phyloP scores from a whole-genome alignment of 805 yeast species.

The Lachancea lanzarotensis region DNA sequence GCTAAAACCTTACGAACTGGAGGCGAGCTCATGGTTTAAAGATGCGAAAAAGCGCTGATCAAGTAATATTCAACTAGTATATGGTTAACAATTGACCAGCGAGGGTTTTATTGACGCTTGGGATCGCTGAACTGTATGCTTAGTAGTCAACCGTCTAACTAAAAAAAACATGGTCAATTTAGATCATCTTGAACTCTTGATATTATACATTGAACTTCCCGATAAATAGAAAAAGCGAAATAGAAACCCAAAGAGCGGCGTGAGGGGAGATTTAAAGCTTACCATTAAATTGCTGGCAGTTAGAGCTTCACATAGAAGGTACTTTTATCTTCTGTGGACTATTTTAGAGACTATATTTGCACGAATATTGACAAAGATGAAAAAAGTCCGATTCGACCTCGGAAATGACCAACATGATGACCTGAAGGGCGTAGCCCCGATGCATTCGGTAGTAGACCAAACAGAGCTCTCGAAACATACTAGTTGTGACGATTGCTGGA shows the following conservation, averaged over 20 bases:
- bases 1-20: conserved; percentile 49
- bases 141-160: not conserved
- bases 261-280: not conserved
- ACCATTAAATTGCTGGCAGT: not conserved
- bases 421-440: not conserved
- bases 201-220: too few species aligned
- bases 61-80: too few species aligned
- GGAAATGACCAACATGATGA: not conserved
- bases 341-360: not conserved
- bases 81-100: too few species aligned
- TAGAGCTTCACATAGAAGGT: not conserved
- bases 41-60: too few species aligned
- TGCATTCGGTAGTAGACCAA: conserved; percentile 6
- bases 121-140: not conserved
- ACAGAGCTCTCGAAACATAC: conserved; percentile 17
- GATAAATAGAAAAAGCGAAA: not conserved
- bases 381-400: conserved; percentile 5
- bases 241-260: not conserved
- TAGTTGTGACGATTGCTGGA: conserved; percentile 19
- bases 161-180: too few species aligned
- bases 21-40: conserved; percentile 35
- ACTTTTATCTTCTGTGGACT: not conserved
- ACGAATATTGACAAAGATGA: not conserved
- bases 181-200: too few species aligned
- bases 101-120: too few species aligned